These are phyloP conservation scores for Malassezia obtusa DNA, from an alignment of 1,284 basidiomycete species.

Conservation along the genomic window DNA sequence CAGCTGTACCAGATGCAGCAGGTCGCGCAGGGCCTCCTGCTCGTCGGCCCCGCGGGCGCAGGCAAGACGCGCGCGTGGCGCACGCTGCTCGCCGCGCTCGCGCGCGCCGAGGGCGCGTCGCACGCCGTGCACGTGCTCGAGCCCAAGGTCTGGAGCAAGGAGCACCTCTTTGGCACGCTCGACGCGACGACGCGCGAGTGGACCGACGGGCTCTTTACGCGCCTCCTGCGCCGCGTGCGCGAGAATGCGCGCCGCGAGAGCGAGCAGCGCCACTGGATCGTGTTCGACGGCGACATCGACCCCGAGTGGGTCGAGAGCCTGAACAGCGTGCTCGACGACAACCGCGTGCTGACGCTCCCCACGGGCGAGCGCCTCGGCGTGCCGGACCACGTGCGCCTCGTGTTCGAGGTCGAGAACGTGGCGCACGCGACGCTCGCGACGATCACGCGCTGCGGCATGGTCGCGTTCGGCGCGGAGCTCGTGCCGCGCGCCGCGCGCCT, in stretches of 20 bases:
- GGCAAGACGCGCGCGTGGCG: slow-evolving; percentile 98
- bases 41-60: slow-evolving; percentile 93
- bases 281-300: slow-evolving; percentile 98
- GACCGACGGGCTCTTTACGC: slow-evolving; percentile 98
- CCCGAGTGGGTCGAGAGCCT: slow-evolving; percentile 99
- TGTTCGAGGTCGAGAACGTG: slow-evolving; percentile 99
- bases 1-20: slow-evolving; percentile 99
- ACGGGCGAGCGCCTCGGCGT: slow-evolving; percentile 97
- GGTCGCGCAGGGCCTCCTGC: slow-evolving; percentile 98
- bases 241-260: slow-evolving; percentile 98
- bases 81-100: slow-evolving; percentile 78
- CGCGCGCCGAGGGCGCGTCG: slow-evolving; percentile 81
- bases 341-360: slow-evolving; percentile 90
- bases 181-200: slow-evolving; percentile 97
- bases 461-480: slow-evolving; percentile 98
- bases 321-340: slow-evolving; percentile 91
- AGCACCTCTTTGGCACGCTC: slow-evolving; percentile 90
- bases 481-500: slow-evolving; percentile 86
- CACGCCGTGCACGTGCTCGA: slow-evolving; percentile 94
- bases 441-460: slow-evolving; percentile 99
- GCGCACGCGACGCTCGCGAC: slow-evolving; percentile 95
- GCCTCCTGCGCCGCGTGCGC: slow-evolving; percentile 91
- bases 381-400: slow-evolving; percentile 91
- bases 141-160: slow-evolving; percentile 98
- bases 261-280: slow-evolving; percentile 94